Base-by-base conservation (phyloP, 2,329 filamentous ascomycete genomes). In the Cladosporium sp. region DNA sequence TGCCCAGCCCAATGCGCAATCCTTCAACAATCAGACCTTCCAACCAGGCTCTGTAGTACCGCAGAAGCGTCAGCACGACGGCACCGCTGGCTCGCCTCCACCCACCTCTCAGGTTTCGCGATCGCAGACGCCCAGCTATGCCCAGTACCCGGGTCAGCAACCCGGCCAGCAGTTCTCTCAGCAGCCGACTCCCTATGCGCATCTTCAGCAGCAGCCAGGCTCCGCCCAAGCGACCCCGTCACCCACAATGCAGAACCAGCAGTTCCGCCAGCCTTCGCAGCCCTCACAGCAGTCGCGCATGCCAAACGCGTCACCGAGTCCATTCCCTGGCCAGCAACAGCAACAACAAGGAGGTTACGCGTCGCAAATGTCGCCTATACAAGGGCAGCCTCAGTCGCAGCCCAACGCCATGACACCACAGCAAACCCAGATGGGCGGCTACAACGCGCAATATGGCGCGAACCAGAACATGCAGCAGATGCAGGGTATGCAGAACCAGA, bases 51-150 rank as follows among this genome's bases (percentile, higher is more conserved):
- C 90, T 57, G 88, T 96, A 74, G 89, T 97, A 71, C 94, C 94
- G 66, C 94, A 93, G 25, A 99, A 98, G 81, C 88, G 95, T 74
- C 86, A 91, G 63, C 92, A 96, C 79, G 93, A 97, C 78, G 93
- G 89, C 75, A 85, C 95, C 74, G 89, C 89, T 70, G 89, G 91
- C 76, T 96, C 93, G 34, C 86, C 89, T 74, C 91, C 89, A 75
- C 88, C 89, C 64, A 91, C 91, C 80, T 79, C 92, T 32, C 90
- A 91, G 58, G 88, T 87, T 26, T 96, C 94, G 79, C 91, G 94
- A 79, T 94, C 94, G 72, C 93, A 97, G 76, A 98, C 94, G 32
- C 94, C 94, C 36, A 72, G 69, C 65, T 74, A 72, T 64, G 68
- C 66, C 91, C 92, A 73, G 91, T 85, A 88, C 68, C 85, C 85